Evolutionary conservation across 2,329 filamentous ascomycete genomes (phyloP).

Genomic region (Clarireedia hainanense): DNA sequence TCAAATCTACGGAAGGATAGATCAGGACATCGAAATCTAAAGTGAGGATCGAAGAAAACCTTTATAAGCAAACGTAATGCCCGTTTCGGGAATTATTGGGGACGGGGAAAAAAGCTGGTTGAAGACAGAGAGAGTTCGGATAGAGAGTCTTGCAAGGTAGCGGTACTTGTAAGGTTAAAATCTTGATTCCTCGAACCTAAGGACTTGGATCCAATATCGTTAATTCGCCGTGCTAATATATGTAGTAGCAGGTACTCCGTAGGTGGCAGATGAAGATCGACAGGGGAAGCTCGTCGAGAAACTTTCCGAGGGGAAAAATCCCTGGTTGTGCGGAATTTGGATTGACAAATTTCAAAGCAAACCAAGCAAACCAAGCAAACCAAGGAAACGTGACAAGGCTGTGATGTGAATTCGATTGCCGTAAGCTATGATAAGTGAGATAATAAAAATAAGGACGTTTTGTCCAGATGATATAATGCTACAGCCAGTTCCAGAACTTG

Average conservation of each 20-base stretch:
- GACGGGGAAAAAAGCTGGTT: not conserved
- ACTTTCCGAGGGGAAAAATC: not conserved
- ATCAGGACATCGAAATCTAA: not conserved
- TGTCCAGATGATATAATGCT: too few species aligned
- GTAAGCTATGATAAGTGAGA: too few species aligned
- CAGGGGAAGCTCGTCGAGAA: not conserved
- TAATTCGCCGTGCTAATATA: too few species aligned
- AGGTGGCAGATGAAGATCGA: not conserved
- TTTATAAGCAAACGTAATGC: not conserved
- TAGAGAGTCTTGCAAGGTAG: not conserved
- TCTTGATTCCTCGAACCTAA: not conserved
- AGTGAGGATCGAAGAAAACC: slow-evolving; percentile 2
- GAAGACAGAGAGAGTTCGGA: not conserved
- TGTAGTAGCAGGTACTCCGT: not conserved
- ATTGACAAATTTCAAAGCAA: not conserved
- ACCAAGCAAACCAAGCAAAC: not conserved
- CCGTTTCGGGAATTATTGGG: not conserved
- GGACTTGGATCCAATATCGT: not conserved
- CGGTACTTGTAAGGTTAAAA: not conserved
- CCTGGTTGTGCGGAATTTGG: not conserved
- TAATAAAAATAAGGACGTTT: not conserved
- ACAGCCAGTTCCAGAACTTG: not conserved
- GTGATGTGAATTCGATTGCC: not conserved
- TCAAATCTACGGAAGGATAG: not conserved
- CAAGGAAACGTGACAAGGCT: slow-evolving; percentile 7